A percentile compares a stretch with the other conserved stretches of the same genome.
Conservation (phyloP, 208 protist genomes). For the Spongospora subterranea region DNA sequence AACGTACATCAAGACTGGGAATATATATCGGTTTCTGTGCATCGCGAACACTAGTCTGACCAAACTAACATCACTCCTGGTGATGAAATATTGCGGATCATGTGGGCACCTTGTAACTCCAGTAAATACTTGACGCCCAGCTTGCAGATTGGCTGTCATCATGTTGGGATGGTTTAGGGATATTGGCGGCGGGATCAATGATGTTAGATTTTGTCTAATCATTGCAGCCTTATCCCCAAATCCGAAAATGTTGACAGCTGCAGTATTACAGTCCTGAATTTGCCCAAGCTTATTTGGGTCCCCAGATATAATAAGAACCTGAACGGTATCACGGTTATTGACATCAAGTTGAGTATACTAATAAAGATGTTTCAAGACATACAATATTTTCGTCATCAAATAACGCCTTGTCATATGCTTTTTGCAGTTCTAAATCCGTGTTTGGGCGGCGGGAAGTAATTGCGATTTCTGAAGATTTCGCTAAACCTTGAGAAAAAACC, state of each 20-base stretch:
- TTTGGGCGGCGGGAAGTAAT: not conserved
- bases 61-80: not conserved
- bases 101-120: not conserved
- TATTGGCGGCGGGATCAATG: conserved; percentile 1
- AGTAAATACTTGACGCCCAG: not conserved
- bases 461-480: not conserved
- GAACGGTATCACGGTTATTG: too few relatives aligned
- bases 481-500: not conserved
- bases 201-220: not conserved
- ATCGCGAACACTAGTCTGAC: not conserved
- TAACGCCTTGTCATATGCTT: not conserved
- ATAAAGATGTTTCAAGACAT: not conserved
- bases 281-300: not conserved
- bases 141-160: not conserved
- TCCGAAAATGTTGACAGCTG: not conserved
- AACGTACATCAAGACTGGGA: not conserved
- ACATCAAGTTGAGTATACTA: not conserved
- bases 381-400: conserved; percentile 9
- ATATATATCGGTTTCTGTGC: not conserved
- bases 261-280: conserved; percentile 26
- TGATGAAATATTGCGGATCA: not conserved
- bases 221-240: not conserved
- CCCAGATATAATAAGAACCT: conserved; percentile 7
- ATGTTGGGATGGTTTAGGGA: not conserved
- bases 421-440: not conserved